Base-by-base conservation (phyloP, 1,284 basidiomycete species). In the Tremellales sp. region DNA sequence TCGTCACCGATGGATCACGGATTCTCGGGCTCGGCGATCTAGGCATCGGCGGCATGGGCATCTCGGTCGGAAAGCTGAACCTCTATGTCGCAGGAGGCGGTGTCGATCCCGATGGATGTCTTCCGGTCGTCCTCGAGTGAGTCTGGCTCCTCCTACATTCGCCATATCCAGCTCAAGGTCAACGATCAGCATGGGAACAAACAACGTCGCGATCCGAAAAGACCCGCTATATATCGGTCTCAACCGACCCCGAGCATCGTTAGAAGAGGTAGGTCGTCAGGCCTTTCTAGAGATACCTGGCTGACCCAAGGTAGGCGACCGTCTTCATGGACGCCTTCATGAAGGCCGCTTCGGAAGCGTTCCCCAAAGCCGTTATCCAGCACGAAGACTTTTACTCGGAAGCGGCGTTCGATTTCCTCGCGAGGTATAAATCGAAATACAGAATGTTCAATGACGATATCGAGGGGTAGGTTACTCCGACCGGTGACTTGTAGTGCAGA, bases 261-360 rank as follows among this genome's bases (percentile, higher is more conserved):
- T 83, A 24, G 74, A 76, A 32, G 81, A 83, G 57, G 84, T 85
- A 76, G 76, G 52, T 47, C 13, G n/a, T 24, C 7, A 32, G 39
- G 19, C 33, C n/a, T 33, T n/a, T 22, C 16, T 19, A 40, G 24
- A 10, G 26, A 9, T n/a, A 3, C 28, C 5, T n/a, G 24, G 24
- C 32, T 43, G 14, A 26, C 24, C 9, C 16, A 10, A 32, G 14
- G 12, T 27, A 60, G 61, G 66, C 74, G 36, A 54, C 78, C 38
- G 84, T 79, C 50, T 92, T 95, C 70, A 87, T 95, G 83, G 89
- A 94, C 64, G 86, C 89, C 67, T 92, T 95, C 71, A 92, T 95
- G 88, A 69, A 75, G 25, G 88, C 87, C 64, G 86, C 90, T 76
- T 73, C 78, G 22, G 64, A 69, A 32, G 75, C 79, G 39, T 89